Conservation (phyloP, 495 filamentous ascomycete species). For the Wilcoxina mikolae region DNA sequence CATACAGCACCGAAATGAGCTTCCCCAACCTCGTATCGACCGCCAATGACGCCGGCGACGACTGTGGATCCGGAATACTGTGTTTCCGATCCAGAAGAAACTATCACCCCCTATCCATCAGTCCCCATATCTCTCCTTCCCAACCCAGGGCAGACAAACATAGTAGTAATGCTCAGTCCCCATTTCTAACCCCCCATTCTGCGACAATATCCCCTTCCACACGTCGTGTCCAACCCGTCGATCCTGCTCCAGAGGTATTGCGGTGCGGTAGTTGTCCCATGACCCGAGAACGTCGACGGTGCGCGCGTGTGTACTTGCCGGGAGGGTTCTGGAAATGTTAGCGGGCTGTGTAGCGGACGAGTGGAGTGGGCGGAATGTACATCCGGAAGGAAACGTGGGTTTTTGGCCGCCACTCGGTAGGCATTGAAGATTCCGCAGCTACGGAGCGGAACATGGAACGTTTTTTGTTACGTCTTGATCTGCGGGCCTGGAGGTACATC, state of each 20-base stretch:
- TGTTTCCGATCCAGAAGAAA: constrained; percentile 19
- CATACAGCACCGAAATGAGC: constrained; percentile 18
- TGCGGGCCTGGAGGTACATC: neutral
- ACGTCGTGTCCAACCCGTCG: constrained; percentile 22
- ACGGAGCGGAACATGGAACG: neutral
- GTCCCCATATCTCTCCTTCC: neutral
- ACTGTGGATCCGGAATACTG: constrained; percentile 21
- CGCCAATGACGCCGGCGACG: constrained; percentile 13
- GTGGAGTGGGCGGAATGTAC: constrained; percentile 15
- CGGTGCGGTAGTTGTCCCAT: constrained; percentile 22
- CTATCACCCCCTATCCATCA: neutral
- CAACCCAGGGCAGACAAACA: constrained; percentile 12
- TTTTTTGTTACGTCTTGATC: neutral
- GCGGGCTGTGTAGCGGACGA: neutral
- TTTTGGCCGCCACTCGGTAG: neutral
- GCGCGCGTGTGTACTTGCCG: constrained; percentile 12
- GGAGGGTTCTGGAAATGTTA: constrained; percentile 15
- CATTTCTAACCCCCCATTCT: constrained; percentile 23
- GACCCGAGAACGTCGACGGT: constrained; percentile 23
- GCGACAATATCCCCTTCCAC: constrained; percentile 24
- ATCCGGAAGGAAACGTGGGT: constrained; percentile 21
- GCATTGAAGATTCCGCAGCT: neutral
- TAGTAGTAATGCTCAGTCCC: constrained; percentile 24
- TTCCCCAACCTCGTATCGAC: constrained; percentile 16
- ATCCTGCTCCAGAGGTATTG: constrained; percentile 21